Base-by-base conservation (phyloP, 208 protist genomes). In the Crithidia brevicula region DNA sequence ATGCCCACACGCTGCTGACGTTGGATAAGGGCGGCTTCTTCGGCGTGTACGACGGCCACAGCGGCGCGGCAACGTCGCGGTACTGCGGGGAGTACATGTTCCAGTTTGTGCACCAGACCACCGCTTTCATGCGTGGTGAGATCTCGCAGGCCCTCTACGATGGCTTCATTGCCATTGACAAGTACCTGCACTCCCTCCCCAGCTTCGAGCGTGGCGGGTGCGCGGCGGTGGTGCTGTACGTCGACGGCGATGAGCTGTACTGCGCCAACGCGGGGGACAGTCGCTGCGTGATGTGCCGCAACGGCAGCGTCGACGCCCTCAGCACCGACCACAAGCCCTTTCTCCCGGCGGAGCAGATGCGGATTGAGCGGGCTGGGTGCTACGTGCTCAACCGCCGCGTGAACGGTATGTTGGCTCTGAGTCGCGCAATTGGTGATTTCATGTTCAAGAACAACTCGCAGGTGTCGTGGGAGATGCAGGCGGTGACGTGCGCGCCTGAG, bases 241-340 rank as follows among this genome's bases (percentile, higher is more conserved):
- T 98, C 1, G 74, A 78, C 27, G 89, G 72, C 52, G 81, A 94
- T 58, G 74, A 88, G 8, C 64, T 98, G 20, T 96, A 88, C 67
- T 89, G 91, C 53, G 92, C 93, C 18, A 98, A 98, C 69, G 94
- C 95, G 15, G 97, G 97, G 5, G 97, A 98, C 66, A 97, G 92
- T 23, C 77, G 97, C 45, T 93, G 82, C 45, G 76, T 98, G 9
- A 49, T 98, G 20, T 97, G 87, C 74, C 79, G 86, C 36, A 82
- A 93, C 53, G 95, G 92, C 16, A 85, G 81, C 40, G 81, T 91
- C n/a, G 61, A 96, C n/a, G 84, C 93, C 1, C 82, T 98, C 16
- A 96, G 89, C 63, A 89, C 71, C 20, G 97, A 98, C 57, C 97
- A 98, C 85, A 98, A 98, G 72, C 96, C 96, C 1, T 95, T 83